Base-by-base conservation (phyloP, 2,329 filamentous ascomycete species). In the Fusarium torulosum region DNA sequence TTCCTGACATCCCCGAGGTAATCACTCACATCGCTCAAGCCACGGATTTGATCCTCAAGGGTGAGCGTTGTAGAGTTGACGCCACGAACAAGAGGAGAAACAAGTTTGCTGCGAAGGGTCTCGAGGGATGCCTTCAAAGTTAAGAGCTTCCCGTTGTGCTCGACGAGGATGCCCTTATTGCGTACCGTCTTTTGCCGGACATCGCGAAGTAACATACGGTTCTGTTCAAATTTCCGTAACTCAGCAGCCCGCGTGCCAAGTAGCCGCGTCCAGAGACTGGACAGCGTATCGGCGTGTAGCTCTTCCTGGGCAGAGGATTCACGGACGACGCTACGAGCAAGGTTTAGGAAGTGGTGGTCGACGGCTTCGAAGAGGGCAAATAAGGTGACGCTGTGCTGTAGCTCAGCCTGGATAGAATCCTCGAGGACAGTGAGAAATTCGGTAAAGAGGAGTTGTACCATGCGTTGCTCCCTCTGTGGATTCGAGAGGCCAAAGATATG, bases 311-410 rank as follows among this genome's bases (percentile, higher is more conserved):
- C 86, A 66, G 91, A 90, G 20, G 90, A 88, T 80, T 97, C 94
- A 72, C 93, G 92, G 55, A 92, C 90, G 11, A 97, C 94, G 7
- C 89, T 91, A 63, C 94, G 90, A 66, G 93, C 93, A 1, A 97
- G 85, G 76, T 96, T 96, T 64, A 94, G 86, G 79, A 97, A 97
- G 77, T 97, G 93, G 53, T 89, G 87, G 79, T 98, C 95, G 71
- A 97, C 94, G 60, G 90, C 88, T 77, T 97, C 94, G 78, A 97
- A 97, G n/a, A 97, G 88, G 5, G 88, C 88, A 77, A 97, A 97
- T 15, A 97, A 87, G 2, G 89, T 87, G 3, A 94, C 87, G 40
- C 90, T 91, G 79, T 95, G 91, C 53, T 90, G 89, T 20, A 97
- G 84, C 79, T 98, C 94, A 68, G 87, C 91, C 72, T 91, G 88